Evolutionary conservation across 345 rosid genomes (phyloP).

Genomic region (Limnanthes douglasii): DNA sequence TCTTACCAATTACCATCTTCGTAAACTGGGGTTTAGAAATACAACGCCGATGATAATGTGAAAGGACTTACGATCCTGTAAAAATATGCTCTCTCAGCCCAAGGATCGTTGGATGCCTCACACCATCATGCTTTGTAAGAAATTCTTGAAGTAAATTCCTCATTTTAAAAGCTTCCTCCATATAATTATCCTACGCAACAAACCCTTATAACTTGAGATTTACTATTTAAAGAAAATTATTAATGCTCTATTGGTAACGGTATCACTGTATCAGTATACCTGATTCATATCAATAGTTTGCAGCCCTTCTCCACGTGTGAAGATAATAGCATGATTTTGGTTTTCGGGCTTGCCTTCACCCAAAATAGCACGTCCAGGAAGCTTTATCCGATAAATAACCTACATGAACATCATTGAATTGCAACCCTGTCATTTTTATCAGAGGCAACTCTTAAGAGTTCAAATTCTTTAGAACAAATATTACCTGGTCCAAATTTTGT

Average conservation of each 20-base stretch:
- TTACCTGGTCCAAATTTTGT: constrained; percentile 36
- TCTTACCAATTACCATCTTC: too few species aligned
- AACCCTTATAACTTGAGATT: constrained; percentile 4
- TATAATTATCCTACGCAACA: constrained; percentile 46
- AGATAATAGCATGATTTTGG: constrained; percentile 51
- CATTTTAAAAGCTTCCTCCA: constrained; percentile 87
- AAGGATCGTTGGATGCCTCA: constrained; percentile 57
- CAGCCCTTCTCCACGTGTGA: constrained; percentile 51
- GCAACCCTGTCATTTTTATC: neutral
- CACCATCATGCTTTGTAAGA: constrained; percentile 54
- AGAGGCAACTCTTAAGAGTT: neutral
- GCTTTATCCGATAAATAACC: constrained; percentile 45
- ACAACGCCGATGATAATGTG: neutral
- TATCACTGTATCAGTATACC: constrained; percentile 18
- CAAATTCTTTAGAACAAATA: too few species aligned
- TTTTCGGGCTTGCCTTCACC: constrained; percentile 61
- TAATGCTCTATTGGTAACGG: too few species aligned
- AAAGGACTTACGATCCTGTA: constrained; percentile 52
- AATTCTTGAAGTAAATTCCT: constrained; percentile 71
- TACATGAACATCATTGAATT: constrained; percentile 7
- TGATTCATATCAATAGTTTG: constrained; percentile 59
- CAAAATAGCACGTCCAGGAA: constrained; percentile 42
- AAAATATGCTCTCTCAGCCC: constrained; percentile 78
- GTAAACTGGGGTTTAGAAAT: too few species aligned
- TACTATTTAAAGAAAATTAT: too few species aligned